phyloP scores from a whole-genome alignment of 805 yeast species.

The Zygoascus biomembranicola region DNA sequence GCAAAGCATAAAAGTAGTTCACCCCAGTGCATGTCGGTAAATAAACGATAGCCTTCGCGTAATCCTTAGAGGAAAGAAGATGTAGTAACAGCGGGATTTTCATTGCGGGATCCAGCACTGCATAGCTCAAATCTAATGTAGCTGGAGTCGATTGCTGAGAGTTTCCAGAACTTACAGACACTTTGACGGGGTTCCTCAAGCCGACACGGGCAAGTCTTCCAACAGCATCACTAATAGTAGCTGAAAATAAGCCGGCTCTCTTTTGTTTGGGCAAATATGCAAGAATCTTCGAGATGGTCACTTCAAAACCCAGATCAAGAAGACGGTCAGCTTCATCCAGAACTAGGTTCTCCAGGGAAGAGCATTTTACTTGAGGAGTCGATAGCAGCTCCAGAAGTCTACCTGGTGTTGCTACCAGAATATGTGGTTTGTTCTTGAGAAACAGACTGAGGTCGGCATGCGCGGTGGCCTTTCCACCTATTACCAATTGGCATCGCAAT shows the following conservation, averaged over 20 bases:
- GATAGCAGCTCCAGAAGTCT: conserved; percentile 64
- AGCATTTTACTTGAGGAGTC: conserved; percentile 49
- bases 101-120: conserved; percentile 46
- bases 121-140: conserved; percentile 53
- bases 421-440: conserved; percentile 50
- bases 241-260: conserved; percentile 89
- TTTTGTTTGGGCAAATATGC: conserved; percentile 77
- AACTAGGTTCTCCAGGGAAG: conserved; percentile 62
- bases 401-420: conserved; percentile 90
- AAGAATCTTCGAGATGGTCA: conserved; percentile 60
- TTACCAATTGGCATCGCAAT: conserved; percentile 28
- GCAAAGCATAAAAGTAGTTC: conserved; percentile 58
- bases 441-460: conserved; percentile 66
- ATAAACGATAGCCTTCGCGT: conserved; percentile 79
- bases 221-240: conserved; percentile 82
- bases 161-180: conserved; percentile 52
- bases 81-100: conserved; percentile 56
- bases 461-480: conserved; percentile 32
- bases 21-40: conserved; percentile 87
- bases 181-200: conserved; percentile 84
- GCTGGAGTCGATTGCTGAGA: conserved; percentile 42
- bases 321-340: conserved; percentile 25
- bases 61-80: conserved; percentile 45
- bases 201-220: conserved; percentile 76
- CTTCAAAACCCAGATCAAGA: conserved; percentile 69